Conservation (phyloP, 805 yeast species). For the Teunomyces cretensis region DNA sequence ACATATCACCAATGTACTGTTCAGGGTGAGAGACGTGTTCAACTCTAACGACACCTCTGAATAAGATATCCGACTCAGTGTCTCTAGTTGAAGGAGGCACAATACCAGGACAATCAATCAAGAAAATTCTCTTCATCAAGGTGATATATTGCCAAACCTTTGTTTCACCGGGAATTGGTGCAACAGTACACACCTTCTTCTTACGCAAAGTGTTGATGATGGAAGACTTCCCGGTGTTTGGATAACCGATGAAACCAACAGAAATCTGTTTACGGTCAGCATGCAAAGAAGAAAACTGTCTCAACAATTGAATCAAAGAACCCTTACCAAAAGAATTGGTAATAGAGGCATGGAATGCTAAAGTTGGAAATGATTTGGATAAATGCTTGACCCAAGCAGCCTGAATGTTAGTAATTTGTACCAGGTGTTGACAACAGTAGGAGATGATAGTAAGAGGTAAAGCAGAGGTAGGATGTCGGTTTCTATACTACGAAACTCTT, state of each 20-base stretch:
- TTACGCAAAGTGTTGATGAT: slow-evolving; percentile 90
- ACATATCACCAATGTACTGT: slow-evolving; percentile 86
- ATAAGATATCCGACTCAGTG: slow-evolving; percentile 84
- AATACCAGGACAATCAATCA: slow-evolving; percentile 98
- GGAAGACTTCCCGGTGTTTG: slow-evolving; percentile 97
- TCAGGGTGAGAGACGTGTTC: slow-evolving; percentile 96
- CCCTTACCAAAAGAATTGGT: slow-evolving; percentile 98
- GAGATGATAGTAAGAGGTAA: slow-evolving; percentile 1
- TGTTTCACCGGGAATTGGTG: slow-evolving; percentile 98
- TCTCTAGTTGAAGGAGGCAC: slow-evolving; percentile 94
- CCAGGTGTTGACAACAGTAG: neutral
- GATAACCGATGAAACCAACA: slow-evolving; percentile 96
- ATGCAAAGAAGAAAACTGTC: slow-evolving; percentile 91
- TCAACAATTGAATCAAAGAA: slow-evolving; percentile 83
- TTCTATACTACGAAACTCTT: slow-evolving; percentile 82
- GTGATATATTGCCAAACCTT: slow-evolving; percentile 99
- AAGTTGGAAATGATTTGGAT: slow-evolving; percentile 87
- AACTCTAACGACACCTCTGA: slow-evolving; percentile 98
- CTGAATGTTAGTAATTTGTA: slow-evolving; percentile 45
- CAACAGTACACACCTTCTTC: slow-evolving; percentile 95
- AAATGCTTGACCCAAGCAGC: slow-evolving; percentile 98
- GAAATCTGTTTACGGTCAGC: slow-evolving; percentile 93
- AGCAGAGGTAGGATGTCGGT: slow-evolving; percentile 53
- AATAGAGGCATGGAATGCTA: slow-evolving; percentile 97
- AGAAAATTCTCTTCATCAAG: slow-evolving; percentile 89